Base-by-base conservation (phyloP, 1,284 basidiomycete species). In the Trichosporon inkin region DNA sequence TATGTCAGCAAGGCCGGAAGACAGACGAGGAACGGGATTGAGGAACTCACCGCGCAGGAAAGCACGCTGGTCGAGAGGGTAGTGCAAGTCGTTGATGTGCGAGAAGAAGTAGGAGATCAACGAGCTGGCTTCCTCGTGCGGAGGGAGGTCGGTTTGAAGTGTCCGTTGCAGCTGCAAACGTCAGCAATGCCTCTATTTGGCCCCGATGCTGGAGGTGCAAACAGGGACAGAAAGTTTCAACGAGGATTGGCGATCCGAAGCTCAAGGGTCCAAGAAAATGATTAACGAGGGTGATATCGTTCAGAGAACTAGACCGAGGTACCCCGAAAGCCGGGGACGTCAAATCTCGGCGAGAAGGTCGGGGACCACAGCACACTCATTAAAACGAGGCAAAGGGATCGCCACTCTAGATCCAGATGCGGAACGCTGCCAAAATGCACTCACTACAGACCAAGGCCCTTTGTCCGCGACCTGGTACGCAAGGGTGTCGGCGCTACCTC, bases 61-160 rank as follows among this genome's bases (percentile, higher is more conserved):
- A 57, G 90, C 86, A 56, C 83, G 82, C 64, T 94, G 89, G 39
- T 89, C 90, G 24, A 96, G 84, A 38, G 92, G 92, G 75, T 95
- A 92, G 32, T 92, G 85, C 16, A 92, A 91, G 84, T 89, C 91
- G 73, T 96, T 95, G 78, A 92, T 91, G 68, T 72, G 65, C 19
- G 61, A 53, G 56, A 79, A 79, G 65, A 75, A 79, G 67, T 72
- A 76, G 38, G 69, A 68, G 35, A 77, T 68, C n/a, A 79, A 83
- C 35, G 84, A 83, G 68, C 88, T 85, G 11, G 87, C 86, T 24
- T 85, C 80, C 56, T 84, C 80, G 55, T 83, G 83, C 1, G 86
- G 84, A 19, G 91, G 91, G 32, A 94, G 82, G 68, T 93, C 89
- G 70, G 44, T 49, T 7, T 49, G 44, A n/a, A 22, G 28, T 10